Conservation (phyloP, 192 early-diverging fungal genomes). For the Allomyces macrogynus region DNA sequence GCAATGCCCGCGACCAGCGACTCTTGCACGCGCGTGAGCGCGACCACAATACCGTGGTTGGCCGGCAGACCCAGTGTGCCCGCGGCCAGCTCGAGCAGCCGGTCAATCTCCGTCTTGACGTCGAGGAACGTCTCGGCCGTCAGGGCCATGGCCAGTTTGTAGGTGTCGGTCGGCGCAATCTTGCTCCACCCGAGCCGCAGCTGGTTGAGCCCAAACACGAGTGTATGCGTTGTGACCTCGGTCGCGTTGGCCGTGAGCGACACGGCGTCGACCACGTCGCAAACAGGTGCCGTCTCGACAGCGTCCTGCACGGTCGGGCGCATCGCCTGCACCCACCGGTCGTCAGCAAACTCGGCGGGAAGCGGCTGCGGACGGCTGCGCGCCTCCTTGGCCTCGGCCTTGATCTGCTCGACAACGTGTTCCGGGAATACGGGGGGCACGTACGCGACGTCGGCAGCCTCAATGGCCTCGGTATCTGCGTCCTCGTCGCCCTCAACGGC, state of each 20-base stretch:
- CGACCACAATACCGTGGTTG: no score
- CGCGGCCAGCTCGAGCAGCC: background rate
- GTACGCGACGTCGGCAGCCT: background rate
- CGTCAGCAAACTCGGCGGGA: background rate
- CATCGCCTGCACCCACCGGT: background rate
- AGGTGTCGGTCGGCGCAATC: background rate
- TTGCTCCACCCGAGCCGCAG: background rate
- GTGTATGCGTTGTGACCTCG: background rate
- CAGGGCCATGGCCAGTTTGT: background rate
- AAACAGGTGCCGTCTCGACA: background rate
- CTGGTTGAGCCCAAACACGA: background rate
- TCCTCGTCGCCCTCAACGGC: background rate
- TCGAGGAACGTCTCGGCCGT: background rate
- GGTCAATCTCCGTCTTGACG: background rate
- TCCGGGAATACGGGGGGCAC: background rate
- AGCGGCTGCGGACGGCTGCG: background rate
- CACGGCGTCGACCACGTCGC: no score
- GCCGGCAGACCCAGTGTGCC: no score
- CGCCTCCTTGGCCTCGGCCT: background rate
- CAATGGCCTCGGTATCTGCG: background rate
- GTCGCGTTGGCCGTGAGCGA: background rate
- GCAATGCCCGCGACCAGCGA: no score
- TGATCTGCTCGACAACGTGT: background rate
- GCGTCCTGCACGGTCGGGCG: background rate
- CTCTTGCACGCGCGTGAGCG: no score